Base-by-base conservation (phyloP, 305 asterid genomes). In the Solanum hybrid region DNA sequence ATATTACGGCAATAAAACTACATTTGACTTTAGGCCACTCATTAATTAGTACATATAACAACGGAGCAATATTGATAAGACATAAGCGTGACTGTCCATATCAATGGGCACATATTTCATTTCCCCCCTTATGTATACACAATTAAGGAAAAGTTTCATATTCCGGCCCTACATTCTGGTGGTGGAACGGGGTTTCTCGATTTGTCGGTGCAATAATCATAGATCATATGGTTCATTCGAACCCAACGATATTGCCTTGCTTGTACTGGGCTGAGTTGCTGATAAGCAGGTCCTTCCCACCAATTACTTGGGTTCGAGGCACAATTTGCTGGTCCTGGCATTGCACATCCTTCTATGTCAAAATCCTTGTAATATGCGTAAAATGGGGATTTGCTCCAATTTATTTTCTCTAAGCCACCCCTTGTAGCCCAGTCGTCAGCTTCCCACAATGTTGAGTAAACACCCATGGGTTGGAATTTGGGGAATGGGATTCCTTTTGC, bases 341-440 rank as follows among this genome's bases (percentile, higher is more conserved):
- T 90, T 2, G 90, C 92, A 51, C 98, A 95, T 4, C 98, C 98
- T 24, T 95, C 98, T 51, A 95, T 91, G 90, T 94, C 97, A 86
- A 95, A 95, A 26, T 94, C 98, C 29, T 91, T 94, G 92, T 95
- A 95, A 89, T 95, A 94, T 14, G 98, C 94, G 60, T 92, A 91
- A 88, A 95, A 95, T 4, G 98, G 98, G 13, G 98, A 95, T 87
- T 92, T 94, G 92, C 94, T 92, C 98, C 98, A 95, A 45, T 95
- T 93, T 35, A 94, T 95, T 84, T 95, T 95, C 93, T 95, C 98
- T 15, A 95, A 86, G 0, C 98, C 98, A 19, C 98, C 98, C 75
- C 98, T 91, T 1, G 98, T 95, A 1, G 98, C 97, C 98, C 98
- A 95, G 86, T 95, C 97, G 7, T 95, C 97, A 3, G 98, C 98